phyloP scores from a whole-genome alignment of 495 filamentous ascomycete species.

The Penicillium tannophilum region DNA sequence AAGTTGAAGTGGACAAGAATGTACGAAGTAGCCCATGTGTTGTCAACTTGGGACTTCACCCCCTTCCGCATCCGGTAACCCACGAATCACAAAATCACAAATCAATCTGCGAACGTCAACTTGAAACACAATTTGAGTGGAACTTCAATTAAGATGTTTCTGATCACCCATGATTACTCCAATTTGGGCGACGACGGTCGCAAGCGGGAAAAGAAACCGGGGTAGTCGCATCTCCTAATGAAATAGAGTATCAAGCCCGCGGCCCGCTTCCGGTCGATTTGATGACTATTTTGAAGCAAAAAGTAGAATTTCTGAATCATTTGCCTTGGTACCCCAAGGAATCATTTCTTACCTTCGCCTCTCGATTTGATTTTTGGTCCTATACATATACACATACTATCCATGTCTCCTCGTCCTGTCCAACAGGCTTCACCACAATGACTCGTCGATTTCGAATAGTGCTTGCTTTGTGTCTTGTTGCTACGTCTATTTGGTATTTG shows the following conservation, averaged over 20 bases:
- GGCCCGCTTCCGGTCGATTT: no score
- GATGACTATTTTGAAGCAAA: no score
- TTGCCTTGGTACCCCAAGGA: not conserved
- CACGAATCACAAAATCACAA: not conserved
- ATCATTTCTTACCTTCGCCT: not conserved
- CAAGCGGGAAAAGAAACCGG: no score
- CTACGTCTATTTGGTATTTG: constrained; percentile 13
- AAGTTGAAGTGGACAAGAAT: no score
- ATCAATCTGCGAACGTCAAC: not conserved
- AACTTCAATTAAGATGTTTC: not conserved
- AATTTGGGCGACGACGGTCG: no score
- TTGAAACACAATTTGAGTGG: not conserved
- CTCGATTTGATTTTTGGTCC: not conserved
- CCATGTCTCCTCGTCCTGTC: constrained; percentile 4
- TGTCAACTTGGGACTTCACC: no score
- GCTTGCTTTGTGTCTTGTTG: constrained; percentile 5
- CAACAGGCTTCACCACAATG: constrained; percentile 4
- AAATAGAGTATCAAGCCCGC: no score
- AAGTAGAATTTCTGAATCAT: no score
- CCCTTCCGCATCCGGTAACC: not conserved
- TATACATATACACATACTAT: not conserved
- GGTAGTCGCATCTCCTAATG: no score
- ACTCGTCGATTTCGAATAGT: constrained; percentile 11
- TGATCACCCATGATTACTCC: no score
- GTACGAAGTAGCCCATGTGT: no score